Evolutionary conservation across 225 moss, liverwort and hornwort species (phyloP).

Genomic region (Rhytidiadelphus loreus): DNA sequence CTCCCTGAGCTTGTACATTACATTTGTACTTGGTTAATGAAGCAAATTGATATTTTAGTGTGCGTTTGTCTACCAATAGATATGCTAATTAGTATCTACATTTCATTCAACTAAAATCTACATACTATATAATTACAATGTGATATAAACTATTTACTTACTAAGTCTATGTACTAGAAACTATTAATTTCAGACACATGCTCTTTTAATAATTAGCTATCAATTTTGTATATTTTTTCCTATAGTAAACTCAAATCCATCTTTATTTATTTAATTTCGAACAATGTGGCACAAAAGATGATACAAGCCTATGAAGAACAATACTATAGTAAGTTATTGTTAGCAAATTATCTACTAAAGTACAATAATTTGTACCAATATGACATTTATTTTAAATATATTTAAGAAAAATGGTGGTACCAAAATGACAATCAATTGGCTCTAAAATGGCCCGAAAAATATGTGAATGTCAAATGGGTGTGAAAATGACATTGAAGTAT

Average conservation of each 20-base stretch:
- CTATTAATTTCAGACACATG: neutral
- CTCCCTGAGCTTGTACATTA: too few species aligned
- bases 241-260: neutral
- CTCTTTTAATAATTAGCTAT: neutral
- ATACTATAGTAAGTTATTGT: rapidly evolving
- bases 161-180: neutral
- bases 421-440: neutral
- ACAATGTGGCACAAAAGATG: neutral
- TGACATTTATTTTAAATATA: neutral
- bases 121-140: neutral
- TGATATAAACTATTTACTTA: neutral
- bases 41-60: neutral
- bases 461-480: too few species aligned
- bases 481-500: too few species aligned
- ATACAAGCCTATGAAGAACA: neutral
- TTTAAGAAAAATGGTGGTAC: neutral
- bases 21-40: too few species aligned
- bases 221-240: neutral
- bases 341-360: neutral
- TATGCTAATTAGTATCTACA: neutral
- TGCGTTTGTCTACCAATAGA: too few species aligned
- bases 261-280: neutral
- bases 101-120: neutral
- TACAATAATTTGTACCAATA: neutral
- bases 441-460: neutral